Conservation (phyloP, 441 rosid species). For the Viola pubescens region DNA sequence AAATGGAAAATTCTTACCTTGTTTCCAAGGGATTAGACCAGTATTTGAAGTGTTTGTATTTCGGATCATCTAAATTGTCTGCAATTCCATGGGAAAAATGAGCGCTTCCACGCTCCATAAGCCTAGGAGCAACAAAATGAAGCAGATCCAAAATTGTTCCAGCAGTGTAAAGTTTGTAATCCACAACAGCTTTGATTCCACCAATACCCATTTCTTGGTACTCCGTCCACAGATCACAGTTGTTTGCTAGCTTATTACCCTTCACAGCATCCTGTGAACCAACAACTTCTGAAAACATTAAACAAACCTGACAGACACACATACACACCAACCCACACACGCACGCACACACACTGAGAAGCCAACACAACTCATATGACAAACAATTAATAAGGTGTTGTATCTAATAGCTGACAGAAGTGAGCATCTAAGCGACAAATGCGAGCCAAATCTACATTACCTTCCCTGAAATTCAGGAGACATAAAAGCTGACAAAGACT, state of each 20-base stretch:
- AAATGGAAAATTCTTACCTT: slow-evolving; percentile 22
- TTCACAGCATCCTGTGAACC: slow-evolving; percentile 6
- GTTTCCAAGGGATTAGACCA: slow-evolving; percentile 57
- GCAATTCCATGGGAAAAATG: slow-evolving; percentile 59
- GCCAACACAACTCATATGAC: background rate
- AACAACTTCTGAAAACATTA: slow-evolving; percentile 22
- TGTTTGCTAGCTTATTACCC: slow-evolving; percentile 24
- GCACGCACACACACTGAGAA: too few species aligned
- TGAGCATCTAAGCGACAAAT: background rate
- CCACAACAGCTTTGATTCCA: slow-evolving; percentile 28
- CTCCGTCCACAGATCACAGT: slow-evolving; percentile 38
- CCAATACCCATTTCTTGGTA: slow-evolving; percentile 37
- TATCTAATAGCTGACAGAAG: background rate
- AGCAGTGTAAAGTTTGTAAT: slow-evolving; percentile 39
- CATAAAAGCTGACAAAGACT: background rate
- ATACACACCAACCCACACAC: too few species aligned
- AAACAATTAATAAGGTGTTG: background rate
- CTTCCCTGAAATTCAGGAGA: background rate
- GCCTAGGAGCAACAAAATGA: slow-evolving; percentile 40
- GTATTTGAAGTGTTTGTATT: slow-evolving; percentile 38
- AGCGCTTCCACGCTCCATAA: slow-evolving; percentile 44
- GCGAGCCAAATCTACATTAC: too few species aligned
- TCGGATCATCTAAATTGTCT: slow-evolving; percentile 41
- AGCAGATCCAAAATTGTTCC: slow-evolving; percentile 35
- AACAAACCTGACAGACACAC: background rate